Evolutionary conservation across 768 basidiomycete species (phyloP).

Genomic region (Suillus alpinus): DNA sequence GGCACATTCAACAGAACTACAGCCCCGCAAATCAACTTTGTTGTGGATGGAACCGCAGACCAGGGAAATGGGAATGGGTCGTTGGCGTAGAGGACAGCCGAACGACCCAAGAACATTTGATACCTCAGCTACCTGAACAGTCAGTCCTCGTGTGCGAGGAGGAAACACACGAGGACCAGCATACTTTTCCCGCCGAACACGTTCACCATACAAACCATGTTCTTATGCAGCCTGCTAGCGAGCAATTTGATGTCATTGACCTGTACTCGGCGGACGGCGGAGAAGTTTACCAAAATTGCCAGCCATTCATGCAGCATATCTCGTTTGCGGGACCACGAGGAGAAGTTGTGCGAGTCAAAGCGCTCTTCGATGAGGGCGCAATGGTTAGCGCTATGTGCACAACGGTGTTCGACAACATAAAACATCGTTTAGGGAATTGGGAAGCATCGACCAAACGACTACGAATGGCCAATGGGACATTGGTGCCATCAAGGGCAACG

Average conservation of each 20-base stretch:
- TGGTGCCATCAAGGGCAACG: no score
- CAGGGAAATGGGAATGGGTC: background rate
- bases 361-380: conserved; percentile 30
- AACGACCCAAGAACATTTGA: background rate
- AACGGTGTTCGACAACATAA: conserved; percentile 1
- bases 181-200: background rate
- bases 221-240: no score
- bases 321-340: background rate
- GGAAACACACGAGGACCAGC: background rate
- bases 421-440: conserved; percentile 9
- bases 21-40: background rate
- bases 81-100: background rate
- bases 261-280: background rate
- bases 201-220: no score
- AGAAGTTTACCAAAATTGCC: no score
- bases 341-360: background rate
- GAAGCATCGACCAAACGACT: background rate
- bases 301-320: background rate
- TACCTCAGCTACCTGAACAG: background rate
- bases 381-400: conserved; percentile 27
- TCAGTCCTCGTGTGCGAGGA: background rate
- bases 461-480: no score
- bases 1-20: background rate
- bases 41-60: background rate
- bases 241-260: background rate